Conservation (phyloP, 2,329 filamentous ascomycete genomes). For the Cladophialophora exuberans region DNA sequence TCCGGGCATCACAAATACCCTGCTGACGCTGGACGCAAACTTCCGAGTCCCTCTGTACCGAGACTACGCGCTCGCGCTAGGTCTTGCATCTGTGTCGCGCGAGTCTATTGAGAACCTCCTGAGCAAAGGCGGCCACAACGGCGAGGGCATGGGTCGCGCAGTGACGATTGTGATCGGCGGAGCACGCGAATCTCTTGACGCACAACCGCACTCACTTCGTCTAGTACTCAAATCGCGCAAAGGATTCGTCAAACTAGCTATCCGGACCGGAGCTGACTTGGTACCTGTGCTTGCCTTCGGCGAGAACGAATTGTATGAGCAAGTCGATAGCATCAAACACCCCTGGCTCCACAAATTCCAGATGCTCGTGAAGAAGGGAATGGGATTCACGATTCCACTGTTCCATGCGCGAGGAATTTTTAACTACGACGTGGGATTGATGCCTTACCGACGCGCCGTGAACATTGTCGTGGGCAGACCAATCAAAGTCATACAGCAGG, state of each 20-base stretch:
- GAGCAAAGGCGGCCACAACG: conserved; percentile 74
- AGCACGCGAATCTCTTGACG: conserved; percentile 87
- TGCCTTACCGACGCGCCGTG: conserved; percentile 87
- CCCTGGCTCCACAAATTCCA: conserved; percentile 80
- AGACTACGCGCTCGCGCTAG: conserved; percentile 89
- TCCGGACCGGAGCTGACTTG: conserved; percentile 88
- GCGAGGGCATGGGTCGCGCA: conserved; percentile 86
- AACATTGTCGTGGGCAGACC: conserved; percentile 89
- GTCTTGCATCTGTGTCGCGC: conserved; percentile 84
- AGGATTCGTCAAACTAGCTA: conserved; percentile 91
- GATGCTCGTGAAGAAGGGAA: conserved; percentile 77
- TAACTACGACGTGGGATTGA: conserved; percentile 95
- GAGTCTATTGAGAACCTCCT: conserved; percentile 90
- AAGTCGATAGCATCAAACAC: conserved; percentile 75
- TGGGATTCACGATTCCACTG: conserved; percentile 91
- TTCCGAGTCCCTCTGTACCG: conserved; percentile 92
- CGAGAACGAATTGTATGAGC: conserved; percentile 95
- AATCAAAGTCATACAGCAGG: conserved; percentile 66
- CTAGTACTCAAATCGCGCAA: conserved; percentile 83
- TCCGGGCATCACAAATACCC: conserved; percentile 90
- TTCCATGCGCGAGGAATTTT: conserved; percentile 91
- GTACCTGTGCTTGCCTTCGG: conserved; percentile 92
- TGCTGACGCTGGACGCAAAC: conserved; percentile 93
- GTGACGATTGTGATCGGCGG: conserved; percentile 96
- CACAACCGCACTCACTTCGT: conserved; percentile 74